These are phyloP conservation scores for Monosporascus sp. DNA, from an alignment of 2,329 filamentous ascomycete genomes.

Conservation along the genomic window DNA sequence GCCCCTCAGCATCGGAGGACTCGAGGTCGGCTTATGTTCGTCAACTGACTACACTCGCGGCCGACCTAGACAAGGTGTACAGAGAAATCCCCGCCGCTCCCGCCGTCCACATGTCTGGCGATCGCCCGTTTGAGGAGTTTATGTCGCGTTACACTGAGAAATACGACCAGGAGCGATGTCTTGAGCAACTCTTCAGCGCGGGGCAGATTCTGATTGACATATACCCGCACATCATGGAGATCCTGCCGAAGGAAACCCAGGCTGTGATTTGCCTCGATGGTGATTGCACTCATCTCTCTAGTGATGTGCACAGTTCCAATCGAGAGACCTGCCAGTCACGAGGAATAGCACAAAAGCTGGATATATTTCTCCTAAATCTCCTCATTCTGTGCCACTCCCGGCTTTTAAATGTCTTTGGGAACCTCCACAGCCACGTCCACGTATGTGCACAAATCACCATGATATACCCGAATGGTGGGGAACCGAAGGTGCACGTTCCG, in stretches of 20 bases:
- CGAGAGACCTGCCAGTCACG: conserved; percentile 7
- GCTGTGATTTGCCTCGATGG: conserved; percentile 22
- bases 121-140: conserved; percentile 17
- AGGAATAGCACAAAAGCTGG: conserved; percentile 16
- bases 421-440: conserved; percentile 25
- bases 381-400: conserved; percentile 34
- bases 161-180: conserved; percentile 18
- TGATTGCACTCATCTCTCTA: conserved; percentile 29
- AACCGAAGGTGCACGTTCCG: conserved; percentile 32
- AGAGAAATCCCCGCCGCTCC: conserved; percentile 12
- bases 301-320: conserved; percentile 11
- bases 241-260: conserved; percentile 10
- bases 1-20: conserved; percentile 2
- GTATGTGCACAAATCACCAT: conserved; percentile 28
- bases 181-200: conserved; percentile 31
- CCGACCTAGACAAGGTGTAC: conserved; percentile 22
- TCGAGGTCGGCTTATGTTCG: conserved; percentile 12
- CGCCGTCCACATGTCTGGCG: conserved; percentile 20
- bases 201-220: conserved; percentile 31
- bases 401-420: conserved; percentile 32
- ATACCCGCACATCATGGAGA: conserved; percentile 27
- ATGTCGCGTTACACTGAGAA: conserved; percentile 18
- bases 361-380: conserved; percentile 32
- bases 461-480: conserved; percentile 19
- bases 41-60: conserved; percentile 17